Percentiles rank a stretch among this genome's conserved stretches.
Evolutionary conservation across 768 basidiomycete genomes (phyloP).

Genomic region (Termitomyces sp.): DNA sequence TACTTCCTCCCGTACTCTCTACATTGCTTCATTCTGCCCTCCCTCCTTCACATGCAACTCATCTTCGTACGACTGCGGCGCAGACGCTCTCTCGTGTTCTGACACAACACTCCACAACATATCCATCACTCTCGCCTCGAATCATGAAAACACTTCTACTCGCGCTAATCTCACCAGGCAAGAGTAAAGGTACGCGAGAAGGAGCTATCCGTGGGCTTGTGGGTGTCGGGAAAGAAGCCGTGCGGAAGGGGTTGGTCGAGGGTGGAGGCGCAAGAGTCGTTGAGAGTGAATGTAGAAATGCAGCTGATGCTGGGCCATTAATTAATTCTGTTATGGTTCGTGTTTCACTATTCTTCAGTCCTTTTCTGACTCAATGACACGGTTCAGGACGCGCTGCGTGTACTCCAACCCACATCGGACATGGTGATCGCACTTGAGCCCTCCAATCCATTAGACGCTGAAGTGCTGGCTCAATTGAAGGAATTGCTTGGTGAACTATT

Average conservation of each 20-base stretch:
- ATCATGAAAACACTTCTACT: constrained; percentile 93
- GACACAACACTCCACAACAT: constrained; percentile 82
- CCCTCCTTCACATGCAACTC: constrained; percentile 64
- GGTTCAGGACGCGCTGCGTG: constrained; percentile 56
- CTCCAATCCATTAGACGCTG: constrained; percentile 44
- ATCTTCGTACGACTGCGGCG: constrained; percentile 77
- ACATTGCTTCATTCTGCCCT: constrained; percentile 86
- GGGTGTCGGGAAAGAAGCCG: constrained; percentile 82
- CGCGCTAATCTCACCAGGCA: constrained; percentile 71
- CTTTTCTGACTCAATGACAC: background rate
- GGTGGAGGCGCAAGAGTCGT: constrained; percentile 77
- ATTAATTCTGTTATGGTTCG: constrained; percentile 61
- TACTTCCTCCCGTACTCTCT: constrained; percentile 90
- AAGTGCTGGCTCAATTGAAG: constrained; percentile 42
- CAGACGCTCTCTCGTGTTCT: constrained; percentile 82
- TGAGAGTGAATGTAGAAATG: constrained; percentile 57
- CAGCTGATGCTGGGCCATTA: constrained; percentile 39
- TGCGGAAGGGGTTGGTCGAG: constrained; percentile 78
- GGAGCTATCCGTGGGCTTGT: constrained; percentile 87
- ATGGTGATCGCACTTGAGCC: constrained; percentile 57
- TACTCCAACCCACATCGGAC: constrained; percentile 55
- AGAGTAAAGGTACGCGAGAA: constrained; percentile 79
- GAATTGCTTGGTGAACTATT: constrained; percentile 63
- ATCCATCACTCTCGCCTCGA: constrained; percentile 82
- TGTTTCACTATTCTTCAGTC: constrained; percentile 14